These are phyloP conservation scores for Bondarzewia mesenterica DNA, from an alignment of 1,284 basidiomycete species.

Conservation along the genomic window DNA sequence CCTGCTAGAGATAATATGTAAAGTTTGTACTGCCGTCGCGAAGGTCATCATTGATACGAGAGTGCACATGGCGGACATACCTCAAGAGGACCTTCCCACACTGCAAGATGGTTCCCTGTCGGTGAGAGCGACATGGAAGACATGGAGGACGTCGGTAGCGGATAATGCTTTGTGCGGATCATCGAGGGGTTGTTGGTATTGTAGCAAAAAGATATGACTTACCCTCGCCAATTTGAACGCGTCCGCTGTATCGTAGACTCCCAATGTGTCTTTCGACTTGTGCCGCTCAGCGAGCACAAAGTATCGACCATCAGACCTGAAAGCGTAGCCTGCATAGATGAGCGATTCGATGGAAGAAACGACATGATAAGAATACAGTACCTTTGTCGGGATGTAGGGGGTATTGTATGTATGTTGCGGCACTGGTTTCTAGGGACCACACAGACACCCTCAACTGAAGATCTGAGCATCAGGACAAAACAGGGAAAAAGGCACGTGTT, in stretches of 20 bases:
- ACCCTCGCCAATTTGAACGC: constrained; percentile 71
- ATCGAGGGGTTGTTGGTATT: neutral
- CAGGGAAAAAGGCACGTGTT: too few species aligned
- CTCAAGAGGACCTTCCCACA: constrained; percentile 78
- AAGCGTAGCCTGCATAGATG: constrained; percentile 55
- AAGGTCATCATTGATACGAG: constrained; percentile 1
- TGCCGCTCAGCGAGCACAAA: constrained; percentile 80
- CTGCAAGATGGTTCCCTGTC: constrained; percentile 70
- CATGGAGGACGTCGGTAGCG: constrained; percentile 68
- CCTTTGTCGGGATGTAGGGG: constrained; percentile 73
- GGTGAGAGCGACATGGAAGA: constrained; percentile 77
- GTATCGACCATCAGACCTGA: constrained; percentile 72
- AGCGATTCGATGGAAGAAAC: constrained; percentile 1
- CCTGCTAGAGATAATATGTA: constrained; percentile 71
- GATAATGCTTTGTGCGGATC: constrained; percentile 55
- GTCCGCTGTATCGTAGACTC: constrained; percentile 70
- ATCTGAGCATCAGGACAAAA: neutral
- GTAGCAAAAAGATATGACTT: constrained; percentile 19
- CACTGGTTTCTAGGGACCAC: constrained; percentile 68
- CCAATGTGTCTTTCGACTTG: constrained; percentile 77
- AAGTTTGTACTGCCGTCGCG: constrained; percentile 62
- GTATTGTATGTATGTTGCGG: constrained; percentile 70
- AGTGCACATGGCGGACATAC: constrained; percentile 31
- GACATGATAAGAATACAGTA: constrained; percentile 19
- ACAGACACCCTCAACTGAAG: constrained; percentile 69